Conservation (phyloP, 805 yeast genomes). For the Kodamaea jinghongensis region DNA sequence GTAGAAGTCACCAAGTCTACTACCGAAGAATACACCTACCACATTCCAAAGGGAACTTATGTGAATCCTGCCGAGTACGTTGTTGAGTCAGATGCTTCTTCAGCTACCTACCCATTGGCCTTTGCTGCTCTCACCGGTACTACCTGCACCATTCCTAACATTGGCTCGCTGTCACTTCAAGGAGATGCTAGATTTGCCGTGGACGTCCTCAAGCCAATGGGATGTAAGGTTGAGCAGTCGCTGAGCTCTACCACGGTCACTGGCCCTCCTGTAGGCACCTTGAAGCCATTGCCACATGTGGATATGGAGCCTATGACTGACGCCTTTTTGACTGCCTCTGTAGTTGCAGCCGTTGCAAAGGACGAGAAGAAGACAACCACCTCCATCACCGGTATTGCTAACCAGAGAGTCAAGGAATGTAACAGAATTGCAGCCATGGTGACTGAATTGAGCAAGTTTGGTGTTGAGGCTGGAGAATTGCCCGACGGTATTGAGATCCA, state of each 20-base stretch:
- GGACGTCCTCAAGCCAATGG: conserved; percentile 93
- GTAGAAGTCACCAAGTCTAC: conserved; percentile 66
- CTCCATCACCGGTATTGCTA: conserved; percentile 91
- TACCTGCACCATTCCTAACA: conserved; percentile 88
- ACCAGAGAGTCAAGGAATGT: conserved; percentile 97
- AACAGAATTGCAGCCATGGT: conserved; percentile 96
- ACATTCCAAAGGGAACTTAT: conserved; percentile 82
- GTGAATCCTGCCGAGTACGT: conserved; percentile 80
- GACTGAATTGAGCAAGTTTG: conserved; percentile 81
- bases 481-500: conserved; percentile 90
- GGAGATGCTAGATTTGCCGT: conserved; percentile 97
- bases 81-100: conserved; percentile 94
- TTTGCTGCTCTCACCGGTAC: conserved; percentile 96
- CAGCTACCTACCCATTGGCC: conserved; percentile 97
- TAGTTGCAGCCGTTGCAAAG: conserved; percentile 90
- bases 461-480: conserved; percentile 78
- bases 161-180: conserved; percentile 87
- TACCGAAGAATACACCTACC: conserved; percentile 79
- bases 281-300: conserved; percentile 68
- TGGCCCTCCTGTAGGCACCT: conserved; percentile 72
- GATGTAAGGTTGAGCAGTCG: conserved; percentile 83
- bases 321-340: conserved; percentile 95
- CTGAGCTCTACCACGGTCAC: conserved; percentile 85
- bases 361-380: conserved; percentile 48
- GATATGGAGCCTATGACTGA: conserved; percentile 99